Conservation (phyloP, 1,284 basidiomycete genomes). For the Ustilago tritici region DNA sequence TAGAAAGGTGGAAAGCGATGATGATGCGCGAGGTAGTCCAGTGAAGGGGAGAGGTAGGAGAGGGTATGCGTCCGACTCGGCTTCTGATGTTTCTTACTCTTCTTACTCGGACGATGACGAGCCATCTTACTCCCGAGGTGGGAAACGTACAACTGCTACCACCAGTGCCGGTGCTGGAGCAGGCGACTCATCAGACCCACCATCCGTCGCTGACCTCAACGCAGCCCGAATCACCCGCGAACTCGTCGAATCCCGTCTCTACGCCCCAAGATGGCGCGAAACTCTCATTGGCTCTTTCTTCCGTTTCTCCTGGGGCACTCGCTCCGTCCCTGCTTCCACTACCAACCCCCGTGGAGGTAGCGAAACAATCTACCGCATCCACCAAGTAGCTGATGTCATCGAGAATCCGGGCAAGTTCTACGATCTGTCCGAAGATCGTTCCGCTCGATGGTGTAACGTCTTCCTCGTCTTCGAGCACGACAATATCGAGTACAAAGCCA, state of each 20-base stretch:
- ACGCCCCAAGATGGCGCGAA: constrained; percentile 82
- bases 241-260: constrained; percentile 76
- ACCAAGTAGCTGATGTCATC: constrained; percentile 77
- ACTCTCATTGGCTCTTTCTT: constrained; percentile 77
- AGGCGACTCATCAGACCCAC: constrained; percentile 72
- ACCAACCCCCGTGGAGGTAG: constrained; percentile 71
- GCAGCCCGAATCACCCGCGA: constrained; percentile 77
- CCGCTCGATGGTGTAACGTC: constrained; percentile 58
- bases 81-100: constrained; percentile 17
- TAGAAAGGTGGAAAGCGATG: constrained; percentile 27
- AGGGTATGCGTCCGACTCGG: constrained; percentile 14
- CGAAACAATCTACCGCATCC: constrained; percentile 82
- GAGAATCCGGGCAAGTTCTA: constrained; percentile 77
- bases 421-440: constrained; percentile 74
- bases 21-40: constrained; percentile 17
- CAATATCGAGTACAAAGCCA: constrained; percentile 45
- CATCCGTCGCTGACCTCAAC: constrained; percentile 75
- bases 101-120: constrained; percentile 61
- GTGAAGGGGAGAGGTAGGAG: neutral
- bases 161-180: neutral
- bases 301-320: constrained; percentile 61
- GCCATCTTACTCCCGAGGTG: constrained; percentile 2
- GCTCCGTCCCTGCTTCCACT: constrained; percentile 70
- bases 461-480: constrained; percentile 53
- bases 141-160: neutral